Evolutionary conservation across 2,329 filamentous ascomycete species (phyloP).

Genomic region (Claviceps quebecensis): DNA sequence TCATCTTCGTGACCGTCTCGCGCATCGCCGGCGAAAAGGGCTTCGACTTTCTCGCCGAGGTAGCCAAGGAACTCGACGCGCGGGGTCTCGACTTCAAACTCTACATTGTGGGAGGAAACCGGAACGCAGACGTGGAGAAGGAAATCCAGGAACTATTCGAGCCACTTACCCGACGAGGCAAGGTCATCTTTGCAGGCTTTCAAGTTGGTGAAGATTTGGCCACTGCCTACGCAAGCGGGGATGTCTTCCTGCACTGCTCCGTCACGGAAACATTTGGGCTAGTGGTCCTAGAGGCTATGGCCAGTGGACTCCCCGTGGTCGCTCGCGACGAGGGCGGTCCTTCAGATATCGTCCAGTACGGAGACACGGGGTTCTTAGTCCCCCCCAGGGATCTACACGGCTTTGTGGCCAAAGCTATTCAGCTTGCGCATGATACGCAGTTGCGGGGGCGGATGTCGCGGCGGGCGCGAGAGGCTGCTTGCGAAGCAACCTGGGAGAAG

Average conservation of each 20-base stretch:
- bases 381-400: conserved; percentile 42
- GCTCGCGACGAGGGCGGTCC: conserved; percentile 57
- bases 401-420: conserved; percentile 40
- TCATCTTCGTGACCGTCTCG: conserved; percentile 52
- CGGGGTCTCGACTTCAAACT: conserved; percentile 47
- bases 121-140: conserved; percentile 46
- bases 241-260: conserved; percentile 59
- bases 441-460: conserved; percentile 31
- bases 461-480: conserved; percentile 40
- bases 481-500: conserved; percentile 51
- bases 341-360: conserved; percentile 49
- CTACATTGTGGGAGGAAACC: conserved; percentile 54
- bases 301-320: conserved; percentile 53
- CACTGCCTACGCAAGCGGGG: conserved; percentile 52
- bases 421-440: conserved; percentile 30
- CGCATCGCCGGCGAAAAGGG: conserved; percentile 58
- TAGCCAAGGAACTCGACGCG: conserved; percentile 37
- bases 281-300: conserved; percentile 58
- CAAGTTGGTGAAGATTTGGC: conserved; percentile 46
- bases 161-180: conserved; percentile 29
- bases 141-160: conserved; percentile 48
- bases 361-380: conserved; percentile 45
- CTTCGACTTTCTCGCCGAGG: conserved; percentile 51
- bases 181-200: conserved; percentile 54
- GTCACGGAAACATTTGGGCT: conserved; percentile 60